Evolutionary conservation across 1,139 yeast species (phyloP).

Genomic region (Pichia sp.): DNA sequence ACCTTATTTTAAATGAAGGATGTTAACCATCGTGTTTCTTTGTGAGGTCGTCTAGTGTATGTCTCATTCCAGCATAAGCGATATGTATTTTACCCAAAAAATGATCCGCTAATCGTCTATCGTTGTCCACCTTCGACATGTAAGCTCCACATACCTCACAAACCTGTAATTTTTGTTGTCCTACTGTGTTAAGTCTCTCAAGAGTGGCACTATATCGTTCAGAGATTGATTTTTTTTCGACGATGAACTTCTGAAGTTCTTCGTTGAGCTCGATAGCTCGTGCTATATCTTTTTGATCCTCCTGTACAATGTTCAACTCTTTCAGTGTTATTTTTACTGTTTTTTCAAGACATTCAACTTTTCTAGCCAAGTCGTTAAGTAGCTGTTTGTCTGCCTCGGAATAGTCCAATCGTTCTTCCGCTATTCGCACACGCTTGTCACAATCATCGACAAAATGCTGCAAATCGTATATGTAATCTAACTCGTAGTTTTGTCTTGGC

Average conservation of each 20-base stretch:
- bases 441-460: slow-evolving; percentile 60
- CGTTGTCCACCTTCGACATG: slow-evolving; percentile 81
- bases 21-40: slow-evolving; percentile 28
- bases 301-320: slow-evolving; percentile 32
- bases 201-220: slow-evolving; percentile 56
- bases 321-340: slow-evolving; percentile 64
- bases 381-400: slow-evolving; percentile 61
- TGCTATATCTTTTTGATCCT: slow-evolving; percentile 45
- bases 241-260: slow-evolving; percentile 42
- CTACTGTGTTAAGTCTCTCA: slow-evolving; percentile 78
- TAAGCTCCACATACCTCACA: slow-evolving; percentile 93
- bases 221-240: slow-evolving; percentile 46
- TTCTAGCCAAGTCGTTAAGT: slow-evolving; percentile 54
- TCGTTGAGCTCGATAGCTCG: slow-evolving; percentile 45
- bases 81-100: slow-evolving; percentile 84
- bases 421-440: slow-evolving; percentile 60
- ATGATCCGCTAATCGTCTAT: slow-evolving; percentile 86
- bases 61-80: slow-evolving; percentile 74
- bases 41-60: slow-evolving; percentile 50
- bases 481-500: slow-evolving; percentile 56
- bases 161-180: slow-evolving; percentile 87
- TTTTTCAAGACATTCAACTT: slow-evolving; percentile 63
- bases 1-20: no score
- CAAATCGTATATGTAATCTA: slow-evolving; percentile 58
- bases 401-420: slow-evolving; percentile 66